These are phyloP conservation scores for Lentinus polychrous DNA, from an alignment of 1,284 basidiomycete genomes.

Conservation along the genomic window DNA sequence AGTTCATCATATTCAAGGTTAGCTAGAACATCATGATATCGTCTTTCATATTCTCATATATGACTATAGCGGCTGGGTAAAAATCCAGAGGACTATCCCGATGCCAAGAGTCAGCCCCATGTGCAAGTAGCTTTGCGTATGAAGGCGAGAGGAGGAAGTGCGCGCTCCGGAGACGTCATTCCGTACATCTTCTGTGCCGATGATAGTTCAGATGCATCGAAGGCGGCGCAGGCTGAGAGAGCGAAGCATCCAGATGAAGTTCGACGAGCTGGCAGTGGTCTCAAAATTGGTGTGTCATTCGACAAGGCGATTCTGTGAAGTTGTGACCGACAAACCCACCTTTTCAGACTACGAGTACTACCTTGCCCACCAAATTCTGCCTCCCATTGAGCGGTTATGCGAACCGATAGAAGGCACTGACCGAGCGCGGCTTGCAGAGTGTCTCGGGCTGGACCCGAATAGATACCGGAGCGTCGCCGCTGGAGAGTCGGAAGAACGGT, in stretches of 20 bases:
- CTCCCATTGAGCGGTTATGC: conserved; percentile 92
- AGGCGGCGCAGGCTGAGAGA: conserved; percentile 81
- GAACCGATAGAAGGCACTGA: conserved; percentile 97
- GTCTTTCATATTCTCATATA: neutral
- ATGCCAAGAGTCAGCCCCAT: conserved; percentile 91
- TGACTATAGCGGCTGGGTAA: conserved; percentile 78
- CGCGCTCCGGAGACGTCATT: conserved; percentile 88
- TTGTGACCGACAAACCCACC: neutral
- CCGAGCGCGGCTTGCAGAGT: conserved; percentile 85
- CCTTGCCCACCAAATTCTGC: conserved; percentile 86
- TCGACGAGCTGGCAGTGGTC: conserved; percentile 55
- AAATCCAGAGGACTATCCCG: conserved; percentile 94
- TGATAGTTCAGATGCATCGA: conserved; percentile 67
- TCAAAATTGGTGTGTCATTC: conserved; percentile 68
- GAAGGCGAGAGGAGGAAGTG: conserved; percentile 79
- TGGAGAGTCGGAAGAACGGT: conserved; percentile 52
- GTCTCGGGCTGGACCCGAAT: conserved; percentile 84
- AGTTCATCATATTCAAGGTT: conserved; percentile 93
- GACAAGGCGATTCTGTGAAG: neutral
- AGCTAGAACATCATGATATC: conserved; percentile 7
- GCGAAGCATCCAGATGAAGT: conserved; percentile 95
- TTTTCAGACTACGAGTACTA: conserved; percentile 85
- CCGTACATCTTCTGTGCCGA: conserved; percentile 92
- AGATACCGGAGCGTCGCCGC: conserved; percentile 52
- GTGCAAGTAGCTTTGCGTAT: conserved; percentile 94